Conservation (phyloP, 176 grass and related monocot genomes). For the Aechmea fasciata region DNA sequence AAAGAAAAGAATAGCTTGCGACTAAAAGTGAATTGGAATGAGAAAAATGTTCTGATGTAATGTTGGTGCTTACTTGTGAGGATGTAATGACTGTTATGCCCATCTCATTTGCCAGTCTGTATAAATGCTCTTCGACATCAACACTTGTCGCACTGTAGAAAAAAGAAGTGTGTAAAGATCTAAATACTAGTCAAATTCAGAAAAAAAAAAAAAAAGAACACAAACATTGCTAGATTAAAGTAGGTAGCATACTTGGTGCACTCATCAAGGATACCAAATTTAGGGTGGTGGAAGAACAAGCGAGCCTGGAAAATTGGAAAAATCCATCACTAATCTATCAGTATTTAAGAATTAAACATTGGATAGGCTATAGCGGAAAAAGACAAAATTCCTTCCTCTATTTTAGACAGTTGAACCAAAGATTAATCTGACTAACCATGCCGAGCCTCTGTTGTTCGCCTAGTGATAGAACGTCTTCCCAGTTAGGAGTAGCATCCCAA, state of each 20-base stretch:
- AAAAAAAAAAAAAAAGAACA: background rate
- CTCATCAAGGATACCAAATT: conserved; percentile 84
- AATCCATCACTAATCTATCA: conserved; percentile 1
- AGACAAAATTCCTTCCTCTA: background rate
- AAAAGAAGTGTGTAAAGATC: conserved; percentile 16
- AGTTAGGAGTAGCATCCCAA: conserved; percentile 85
- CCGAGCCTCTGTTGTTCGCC: conserved; percentile 95
- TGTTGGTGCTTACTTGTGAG: conserved; percentile 47
- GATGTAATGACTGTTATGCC: conserved; percentile 94
- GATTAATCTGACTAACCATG: conserved; percentile 50
- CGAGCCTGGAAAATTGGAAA: conserved; percentile 58
- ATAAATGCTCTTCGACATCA: conserved; percentile 96
- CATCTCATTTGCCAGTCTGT: conserved; percentile 80
- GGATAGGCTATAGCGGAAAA: background rate
- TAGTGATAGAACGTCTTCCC: conserved; percentile 87
- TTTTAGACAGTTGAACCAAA: background rate
- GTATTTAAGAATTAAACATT: background rate
- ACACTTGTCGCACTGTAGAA: conserved; percentile 81
- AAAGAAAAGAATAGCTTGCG: background rate
- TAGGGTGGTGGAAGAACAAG: conserved; percentile 88
- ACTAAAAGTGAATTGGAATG: background rate
- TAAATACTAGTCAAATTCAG: background rate
- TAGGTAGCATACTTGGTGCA: conserved; percentile 67
- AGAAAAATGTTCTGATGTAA: background rate
- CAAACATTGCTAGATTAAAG: background rate